These are phyloP conservation scores for Golubevia pallescens DNA, from an alignment of 1,284 basidiomycete genomes.

Conservation along the genomic window DNA sequence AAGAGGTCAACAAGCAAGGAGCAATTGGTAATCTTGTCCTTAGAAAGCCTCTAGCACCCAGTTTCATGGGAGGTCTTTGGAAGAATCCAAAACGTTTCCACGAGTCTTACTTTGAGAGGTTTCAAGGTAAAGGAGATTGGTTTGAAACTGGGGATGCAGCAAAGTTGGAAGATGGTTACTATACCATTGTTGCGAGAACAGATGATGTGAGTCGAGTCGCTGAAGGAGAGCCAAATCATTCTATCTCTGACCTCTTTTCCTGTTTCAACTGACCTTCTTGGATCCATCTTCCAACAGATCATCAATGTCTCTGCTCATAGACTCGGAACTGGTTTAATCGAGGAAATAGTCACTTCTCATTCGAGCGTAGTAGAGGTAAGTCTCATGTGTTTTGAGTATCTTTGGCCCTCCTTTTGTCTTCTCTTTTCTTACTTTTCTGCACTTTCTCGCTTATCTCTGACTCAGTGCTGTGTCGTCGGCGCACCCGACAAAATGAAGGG, in stretches of 20 bases:
- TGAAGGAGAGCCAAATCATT: neutral
- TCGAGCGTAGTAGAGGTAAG: conserved; percentile 27
- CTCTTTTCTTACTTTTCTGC: too few relatives aligned
- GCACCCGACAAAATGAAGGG: conserved; percentile 57
- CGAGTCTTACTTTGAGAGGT: conserved; percentile 42
- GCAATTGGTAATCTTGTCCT: conserved; percentile 59
- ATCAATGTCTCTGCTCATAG: conserved; percentile 55
- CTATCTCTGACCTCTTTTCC: neutral
- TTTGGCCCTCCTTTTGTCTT: too few relatives aligned
- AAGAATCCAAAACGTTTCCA: conserved; percentile 41
- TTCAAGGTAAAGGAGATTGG: conserved; percentile 48
- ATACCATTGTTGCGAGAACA: conserved; percentile 41
- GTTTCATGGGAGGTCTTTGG: conserved; percentile 54
- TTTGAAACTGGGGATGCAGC: conserved; percentile 59
- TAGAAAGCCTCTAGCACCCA: conserved; percentile 37
- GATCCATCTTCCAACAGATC: neutral
- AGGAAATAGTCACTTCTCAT: conserved; percentile 40
- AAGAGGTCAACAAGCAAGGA: conserved; percentile 25
- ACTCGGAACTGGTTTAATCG: conserved; percentile 48
- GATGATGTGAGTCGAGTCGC: conserved; percentile 42
- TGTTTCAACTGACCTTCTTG: neutral
- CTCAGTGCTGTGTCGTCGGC: conserved; percentile 55
- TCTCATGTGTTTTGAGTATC: neutral
- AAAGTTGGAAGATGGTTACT: conserved; percentile 48
- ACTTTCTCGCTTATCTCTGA: conserved; percentile 11